Base-by-base conservation (phyloP, 164 flowering plant species). In the Taxillus chinensis region DNA sequence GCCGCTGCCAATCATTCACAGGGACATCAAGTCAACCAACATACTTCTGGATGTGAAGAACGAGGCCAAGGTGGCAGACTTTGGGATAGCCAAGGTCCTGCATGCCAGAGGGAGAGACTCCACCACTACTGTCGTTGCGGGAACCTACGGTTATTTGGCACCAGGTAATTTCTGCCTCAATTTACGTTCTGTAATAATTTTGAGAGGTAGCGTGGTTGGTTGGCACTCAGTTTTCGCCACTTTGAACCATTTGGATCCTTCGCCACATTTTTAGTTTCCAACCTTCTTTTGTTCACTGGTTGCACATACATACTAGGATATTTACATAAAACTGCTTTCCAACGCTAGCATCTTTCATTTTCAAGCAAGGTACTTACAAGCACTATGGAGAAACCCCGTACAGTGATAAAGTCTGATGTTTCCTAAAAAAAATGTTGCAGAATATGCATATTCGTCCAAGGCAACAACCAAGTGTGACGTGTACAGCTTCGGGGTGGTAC, bases 91-190 rank as follows among this genome's bases (percentile, higher is more conserved):
- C 62, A 90, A 93, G 74, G 93, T 93, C 53, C 67, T 93, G 73
- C 92, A 82, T 67, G 91, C 91, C 41, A 75, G 81, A 74, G 83
- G 80, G 49, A 85, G 89, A 38, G 84, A 80, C 66, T 97, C 90
- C 43, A 84, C 91, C 43, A 81, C 82, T 55, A 80, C 91, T 1
- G 87, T 92, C 10, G 69, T 90, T 64, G 99, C 96, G 9, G 99
- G 99, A 41, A 90, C 99, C 8, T 93, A 86, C 57, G 97, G 99
- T 10, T 93, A 93, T 78, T 57, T 93, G 68, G 99, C 97, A 39
- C 99, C 99, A 71, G 99, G 99, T 90, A 86, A 57, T 13, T 68
- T 9, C 57, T 70, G 8, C 39, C 39, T 46, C 54, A 61, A 61
- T 61, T 11, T 39, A 16, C 37, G 37, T 2, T 27, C 27, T 27